Evolutionary conservation across 306 rosid genomes (phyloP).

Genomic region (Prunus kanzakura): DNA sequence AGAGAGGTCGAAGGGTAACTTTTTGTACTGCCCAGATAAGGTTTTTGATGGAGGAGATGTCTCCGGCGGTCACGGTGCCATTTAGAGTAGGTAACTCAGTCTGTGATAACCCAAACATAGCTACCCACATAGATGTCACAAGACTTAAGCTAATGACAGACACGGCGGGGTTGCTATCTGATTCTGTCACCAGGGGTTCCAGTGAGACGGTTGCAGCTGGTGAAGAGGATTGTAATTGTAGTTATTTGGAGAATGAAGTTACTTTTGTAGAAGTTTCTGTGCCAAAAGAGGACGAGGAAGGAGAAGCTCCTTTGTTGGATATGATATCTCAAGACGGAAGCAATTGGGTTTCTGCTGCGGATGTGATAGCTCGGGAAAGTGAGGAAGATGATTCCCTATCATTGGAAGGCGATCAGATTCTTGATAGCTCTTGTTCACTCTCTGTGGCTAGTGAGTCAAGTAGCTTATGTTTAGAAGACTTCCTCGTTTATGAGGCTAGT

Average conservation of each 20-base stretch:
- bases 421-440: constrained; percentile 66
- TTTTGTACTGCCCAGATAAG: constrained; percentile 51
- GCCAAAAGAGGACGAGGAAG: constrained; percentile 36
- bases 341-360: constrained; percentile 34
- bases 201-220: constrained; percentile 38
- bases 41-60: constrained; percentile 82
- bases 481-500: constrained; percentile 46
- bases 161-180: constrained; percentile 46
- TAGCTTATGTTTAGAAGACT: constrained; percentile 72
- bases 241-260: constrained; percentile 40
- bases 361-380: constrained; percentile 38
- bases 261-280: constrained; percentile 26
- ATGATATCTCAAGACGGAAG: constrained; percentile 47
- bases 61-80: constrained; percentile 58
- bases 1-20: constrained; percentile 56
- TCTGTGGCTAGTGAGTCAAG: constrained; percentile 70
- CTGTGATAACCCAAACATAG: constrained; percentile 62
- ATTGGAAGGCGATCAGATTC: constrained; percentile 60
- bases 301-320: constrained; percentile 30
- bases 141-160: constrained; percentile 72
- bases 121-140: constrained; percentile 59
- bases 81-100: constrained; percentile 73
- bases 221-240: constrained; percentile 45
- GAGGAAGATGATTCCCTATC: constrained; percentile 77
- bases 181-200: constrained; percentile 50